A percentile compares a stretch with the other conserved stretches of the same genome.
Conservation (phyloP, 345 rosid species). For the Viola odorata region DNA sequence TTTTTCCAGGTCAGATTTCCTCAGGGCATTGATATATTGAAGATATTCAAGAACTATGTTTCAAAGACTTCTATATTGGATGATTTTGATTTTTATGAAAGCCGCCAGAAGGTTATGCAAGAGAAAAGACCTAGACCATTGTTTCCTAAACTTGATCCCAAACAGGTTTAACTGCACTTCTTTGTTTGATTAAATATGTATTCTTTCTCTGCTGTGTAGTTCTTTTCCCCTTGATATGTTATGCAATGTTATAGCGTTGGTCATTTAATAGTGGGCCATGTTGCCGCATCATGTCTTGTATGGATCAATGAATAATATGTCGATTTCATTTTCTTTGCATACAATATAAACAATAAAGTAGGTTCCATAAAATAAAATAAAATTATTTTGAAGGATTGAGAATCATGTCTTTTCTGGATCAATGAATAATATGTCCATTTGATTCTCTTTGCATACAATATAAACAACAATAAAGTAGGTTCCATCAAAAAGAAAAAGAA, state of each 20-base stretch:
- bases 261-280: slow-evolving; percentile 3
- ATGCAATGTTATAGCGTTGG: background rate
- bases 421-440: background rate
- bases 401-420: slow-evolving; percentile 11
- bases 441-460: slow-evolving; percentile 1
- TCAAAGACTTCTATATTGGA: slow-evolving; percentile 9
- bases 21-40: slow-evolving; percentile 13
- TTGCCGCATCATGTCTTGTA: slow-evolving; percentile 2
- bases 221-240: background rate
- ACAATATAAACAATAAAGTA: slow-evolving; percentile 8
- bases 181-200: too few species aligned
- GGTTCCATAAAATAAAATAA: background rate
- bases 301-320: background rate
- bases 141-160: slow-evolving; percentile 7
- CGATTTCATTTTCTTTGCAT: slow-evolving; percentile 4
- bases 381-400: too few species aligned
- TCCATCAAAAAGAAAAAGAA: background rate
- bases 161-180: slow-evolving; percentile 11
- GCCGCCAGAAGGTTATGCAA: slow-evolving; percentile 12
- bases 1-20: slow-evolving; percentile 8
- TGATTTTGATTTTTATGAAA: slow-evolving; percentile 16
- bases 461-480: slow-evolving; percentile 13
- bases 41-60: slow-evolving; percentile 12
- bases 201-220: background rate
- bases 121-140: slow-evolving; percentile 15